phyloP scores from a whole-genome alignment of 1,284 basidiomycete species.

The Irpex sp. region DNA sequence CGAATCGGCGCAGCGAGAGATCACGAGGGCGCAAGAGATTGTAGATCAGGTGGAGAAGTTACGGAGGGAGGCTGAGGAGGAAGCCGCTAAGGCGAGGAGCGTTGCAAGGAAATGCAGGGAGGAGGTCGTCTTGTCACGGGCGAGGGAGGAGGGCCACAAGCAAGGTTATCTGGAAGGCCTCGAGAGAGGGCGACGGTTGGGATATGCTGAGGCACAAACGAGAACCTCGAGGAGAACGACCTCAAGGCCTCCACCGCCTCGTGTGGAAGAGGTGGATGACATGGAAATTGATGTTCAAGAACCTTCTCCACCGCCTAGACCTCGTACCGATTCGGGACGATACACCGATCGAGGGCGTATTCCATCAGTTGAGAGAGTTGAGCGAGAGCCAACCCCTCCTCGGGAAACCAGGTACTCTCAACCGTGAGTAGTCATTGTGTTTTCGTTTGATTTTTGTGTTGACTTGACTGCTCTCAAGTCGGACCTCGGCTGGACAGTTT shows the following conservation, averaged over 20 bases:
- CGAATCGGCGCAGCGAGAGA: conserved; percentile 45
- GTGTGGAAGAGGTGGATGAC: conserved; percentile 3
- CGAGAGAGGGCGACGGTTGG: conserved; percentile 27
- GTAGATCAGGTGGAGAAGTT: conserved; percentile 38
- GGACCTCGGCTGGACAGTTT: not conserved
- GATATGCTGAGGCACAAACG: conserved; percentile 17
- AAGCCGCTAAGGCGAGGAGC: conserved; percentile 39
- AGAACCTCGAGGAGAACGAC: not conserved
- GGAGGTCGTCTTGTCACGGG: conserved; percentile 35
- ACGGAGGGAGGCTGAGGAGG: conserved; percentile 41
- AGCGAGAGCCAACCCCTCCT: not conserved
- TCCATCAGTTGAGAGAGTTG: not conserved
- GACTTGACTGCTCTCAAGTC: not conserved
- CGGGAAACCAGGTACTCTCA: not conserved
- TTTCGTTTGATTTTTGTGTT: not conserved
- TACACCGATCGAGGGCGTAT: not conserved
- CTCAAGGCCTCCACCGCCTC: not conserved
- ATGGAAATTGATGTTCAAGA: conserved; percentile 6
- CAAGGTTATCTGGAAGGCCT: conserved; percentile 40
- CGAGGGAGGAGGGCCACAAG: conserved; percentile 41
- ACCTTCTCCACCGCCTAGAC: not conserved
- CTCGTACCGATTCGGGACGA: not conserved
- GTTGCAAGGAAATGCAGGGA: conserved; percentile 41
- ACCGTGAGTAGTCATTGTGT: not conserved
- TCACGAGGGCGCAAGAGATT: conserved; percentile 43